These are phyloP conservation scores for Thozetella sp. DNA, from an alignment of 495 filamentous ascomycete species.

Conservation along the genomic window DNA sequence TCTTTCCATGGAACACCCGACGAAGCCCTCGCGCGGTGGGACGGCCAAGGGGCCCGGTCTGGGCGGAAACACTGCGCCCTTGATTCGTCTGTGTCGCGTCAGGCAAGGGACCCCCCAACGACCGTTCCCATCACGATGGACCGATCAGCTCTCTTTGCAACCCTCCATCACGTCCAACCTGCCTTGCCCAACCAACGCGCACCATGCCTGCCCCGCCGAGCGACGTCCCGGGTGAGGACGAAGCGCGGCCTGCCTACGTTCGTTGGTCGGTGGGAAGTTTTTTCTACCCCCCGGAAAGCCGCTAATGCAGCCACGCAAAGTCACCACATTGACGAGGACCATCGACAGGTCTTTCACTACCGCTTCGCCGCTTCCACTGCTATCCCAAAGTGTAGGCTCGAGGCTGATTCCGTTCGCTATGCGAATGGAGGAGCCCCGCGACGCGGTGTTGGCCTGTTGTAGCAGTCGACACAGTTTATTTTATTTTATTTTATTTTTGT, in stretches of 20 bases:
- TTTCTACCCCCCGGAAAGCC: background rate
- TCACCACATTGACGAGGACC: background rate
- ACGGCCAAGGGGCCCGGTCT: conserved; percentile 17
- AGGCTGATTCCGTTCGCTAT: no score
- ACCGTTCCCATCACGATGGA: conserved; percentile 5
- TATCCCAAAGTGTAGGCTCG: no score
- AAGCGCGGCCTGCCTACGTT: no score
- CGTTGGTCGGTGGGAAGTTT: no score
- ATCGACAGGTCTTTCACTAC: no score
- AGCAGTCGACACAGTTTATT: no score
- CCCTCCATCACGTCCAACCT: background rate
- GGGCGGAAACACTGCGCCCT: conserved; percentile 24
- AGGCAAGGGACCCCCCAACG: conserved; percentile 10
- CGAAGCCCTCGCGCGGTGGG: conserved; percentile 20
- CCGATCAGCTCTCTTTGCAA: conserved; percentile 5
- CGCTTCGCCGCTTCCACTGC: no score
- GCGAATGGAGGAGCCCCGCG: no score
- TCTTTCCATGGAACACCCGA: conserved; percentile 33
- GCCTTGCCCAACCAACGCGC: background rate
- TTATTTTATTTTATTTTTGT: no score
- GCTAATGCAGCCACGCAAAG: background rate
- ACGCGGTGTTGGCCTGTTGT: no score
- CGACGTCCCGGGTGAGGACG: no score
- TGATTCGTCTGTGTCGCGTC: conserved; percentile 32
- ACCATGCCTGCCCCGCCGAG: background rate